These are phyloP conservation scores for Singerocomus inundabilis DNA, from an alignment of 1,284 basidiomycete species.

Conservation along the genomic window DNA sequence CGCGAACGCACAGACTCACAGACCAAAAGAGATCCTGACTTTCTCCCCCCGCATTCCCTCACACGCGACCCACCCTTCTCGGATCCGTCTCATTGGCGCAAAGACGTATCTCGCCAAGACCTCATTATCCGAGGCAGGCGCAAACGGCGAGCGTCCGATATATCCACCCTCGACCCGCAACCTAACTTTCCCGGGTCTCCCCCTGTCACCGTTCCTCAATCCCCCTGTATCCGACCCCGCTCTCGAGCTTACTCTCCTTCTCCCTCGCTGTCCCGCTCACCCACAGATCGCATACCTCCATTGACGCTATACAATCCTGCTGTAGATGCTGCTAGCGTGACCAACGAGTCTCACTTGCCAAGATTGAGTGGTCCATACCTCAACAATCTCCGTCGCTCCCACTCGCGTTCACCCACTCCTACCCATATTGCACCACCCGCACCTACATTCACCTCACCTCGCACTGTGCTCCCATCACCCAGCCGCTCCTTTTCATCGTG, in stretches of 20 bases:
- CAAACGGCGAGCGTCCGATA: constrained; percentile 47
- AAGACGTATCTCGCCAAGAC: constrained; percentile 44
- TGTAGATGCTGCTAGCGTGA: constrained; percentile 2
- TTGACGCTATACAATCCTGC: constrained; percentile 28
- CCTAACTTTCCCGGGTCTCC: constrained; percentile 14
- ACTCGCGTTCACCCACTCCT: constrained; percentile 38
- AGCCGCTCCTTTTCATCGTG: constrained; percentile 52
- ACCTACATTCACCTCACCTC: constrained; percentile 10
- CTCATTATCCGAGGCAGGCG: constrained; percentile 52
- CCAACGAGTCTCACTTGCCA: constrained; percentile 5
- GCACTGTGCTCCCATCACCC: constrained; percentile 35
- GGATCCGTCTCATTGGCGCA: constrained; percentile 52
- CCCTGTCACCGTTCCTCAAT: constrained; percentile 28
- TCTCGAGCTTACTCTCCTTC: constrained; percentile 49
- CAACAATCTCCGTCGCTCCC: constrained; percentile 3
- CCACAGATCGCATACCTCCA: constrained; percentile 38
- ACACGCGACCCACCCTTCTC: constrained; percentile 40
- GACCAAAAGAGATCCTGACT: constrained; percentile 36
- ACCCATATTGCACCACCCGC: constrained; percentile 26
- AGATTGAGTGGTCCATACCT: constrained; percentile 9
- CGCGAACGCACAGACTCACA: constrained; percentile 43
- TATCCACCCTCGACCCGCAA: constrained; percentile 33
- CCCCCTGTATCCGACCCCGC: constrained; percentile 38
- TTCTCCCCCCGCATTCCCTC: constrained; percentile 34
- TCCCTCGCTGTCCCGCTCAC: constrained; percentile 49